Conservation (phyloP, 768 basidiomycete genomes). For the Macrolepiota albuminosa region DNA sequence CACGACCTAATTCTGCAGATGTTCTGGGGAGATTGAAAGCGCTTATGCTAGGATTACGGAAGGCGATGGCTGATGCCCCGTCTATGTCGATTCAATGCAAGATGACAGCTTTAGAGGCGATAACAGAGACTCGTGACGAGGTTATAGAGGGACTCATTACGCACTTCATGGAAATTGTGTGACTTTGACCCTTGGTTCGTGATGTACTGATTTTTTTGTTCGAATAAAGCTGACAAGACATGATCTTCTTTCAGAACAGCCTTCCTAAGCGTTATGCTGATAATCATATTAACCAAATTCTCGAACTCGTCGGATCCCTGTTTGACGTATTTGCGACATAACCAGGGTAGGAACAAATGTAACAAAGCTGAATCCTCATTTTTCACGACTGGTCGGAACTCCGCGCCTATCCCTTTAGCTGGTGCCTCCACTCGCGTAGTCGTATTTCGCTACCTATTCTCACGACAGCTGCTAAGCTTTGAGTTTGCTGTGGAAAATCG, state of each 20-base stretch:
- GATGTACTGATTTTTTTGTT: background rate
- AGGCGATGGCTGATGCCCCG: conserved; percentile 27
- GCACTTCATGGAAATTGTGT: conserved; percentile 29
- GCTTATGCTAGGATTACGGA: conserved; percentile 35
- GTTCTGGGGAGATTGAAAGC: conserved; percentile 53
- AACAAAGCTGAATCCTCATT: background rate
- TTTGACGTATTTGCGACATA: background rate
- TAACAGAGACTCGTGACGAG: conserved; percentile 33
- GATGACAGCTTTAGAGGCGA: conserved; percentile 39
- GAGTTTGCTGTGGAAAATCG: background rate
- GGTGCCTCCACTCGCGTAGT: background rate
- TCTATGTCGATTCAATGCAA: conserved; percentile 37
- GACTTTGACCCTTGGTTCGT: background rate
- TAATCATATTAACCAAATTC: background rate
- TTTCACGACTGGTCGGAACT: background rate
- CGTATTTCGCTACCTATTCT: background rate
- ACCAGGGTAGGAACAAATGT: background rate
- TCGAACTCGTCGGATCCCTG: background rate
- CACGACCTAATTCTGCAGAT: conserved; percentile 43
- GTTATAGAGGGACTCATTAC: conserved; percentile 33
- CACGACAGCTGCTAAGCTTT: background rate
- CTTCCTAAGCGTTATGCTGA: no score
- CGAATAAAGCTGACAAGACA: background rate
- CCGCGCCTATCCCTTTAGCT: background rate
- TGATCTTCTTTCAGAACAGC: background rate